phyloP scores from a whole-genome alignment of 371 early-diverging fungal species.

The Mucor indicus region DNA sequence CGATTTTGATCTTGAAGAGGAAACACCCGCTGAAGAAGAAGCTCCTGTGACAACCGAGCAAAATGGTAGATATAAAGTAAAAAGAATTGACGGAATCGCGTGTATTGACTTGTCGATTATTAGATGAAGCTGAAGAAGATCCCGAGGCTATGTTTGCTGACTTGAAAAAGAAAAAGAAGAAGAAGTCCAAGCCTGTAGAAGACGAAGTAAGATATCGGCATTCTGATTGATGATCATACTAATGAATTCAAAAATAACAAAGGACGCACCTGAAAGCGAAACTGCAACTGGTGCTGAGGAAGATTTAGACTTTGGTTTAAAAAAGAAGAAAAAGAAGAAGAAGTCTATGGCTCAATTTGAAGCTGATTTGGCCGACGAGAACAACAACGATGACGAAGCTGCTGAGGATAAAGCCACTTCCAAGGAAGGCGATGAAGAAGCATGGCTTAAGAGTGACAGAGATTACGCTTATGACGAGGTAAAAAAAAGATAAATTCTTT shows the following conservation, averaged over 20 bases:
- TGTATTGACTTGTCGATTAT: background rate
- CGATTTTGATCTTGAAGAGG: constrained; percentile 40
- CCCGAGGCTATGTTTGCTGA: constrained; percentile 80
- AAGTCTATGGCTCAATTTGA: constrained; percentile 86
- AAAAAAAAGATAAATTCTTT: constrained; percentile 3
- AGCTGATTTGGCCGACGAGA: constrained; percentile 84
- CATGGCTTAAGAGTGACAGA: constrained; percentile 87
- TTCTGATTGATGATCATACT: background rate
- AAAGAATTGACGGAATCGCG: background rate
- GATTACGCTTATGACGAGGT: constrained; percentile 95
- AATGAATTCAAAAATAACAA: constrained; percentile 1
- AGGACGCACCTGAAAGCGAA: constrained; percentile 50
- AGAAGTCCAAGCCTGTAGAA: constrained; percentile 68
- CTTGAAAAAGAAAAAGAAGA: constrained; percentile 90
- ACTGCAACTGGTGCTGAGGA: constrained; percentile 53
- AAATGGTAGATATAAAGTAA: constrained; percentile 15
- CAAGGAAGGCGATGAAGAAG: constrained; percentile 58
- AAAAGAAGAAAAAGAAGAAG: constrained; percentile 94
- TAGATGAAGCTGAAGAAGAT: constrained; percentile 54
- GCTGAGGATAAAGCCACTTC: constrained; percentile 25
- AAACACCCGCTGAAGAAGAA: constrained; percentile 21
- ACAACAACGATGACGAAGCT: constrained; percentile 56
- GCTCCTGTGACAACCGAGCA: constrained; percentile 10
- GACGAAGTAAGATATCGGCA: constrained; percentile 22
- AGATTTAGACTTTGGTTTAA: constrained; percentile 75